Percentiles rank a stretch among this genome's conserved stretches.
Conservation (phyloP, 352 stramenopile genomes). For the Pythium chondricola region DNA sequence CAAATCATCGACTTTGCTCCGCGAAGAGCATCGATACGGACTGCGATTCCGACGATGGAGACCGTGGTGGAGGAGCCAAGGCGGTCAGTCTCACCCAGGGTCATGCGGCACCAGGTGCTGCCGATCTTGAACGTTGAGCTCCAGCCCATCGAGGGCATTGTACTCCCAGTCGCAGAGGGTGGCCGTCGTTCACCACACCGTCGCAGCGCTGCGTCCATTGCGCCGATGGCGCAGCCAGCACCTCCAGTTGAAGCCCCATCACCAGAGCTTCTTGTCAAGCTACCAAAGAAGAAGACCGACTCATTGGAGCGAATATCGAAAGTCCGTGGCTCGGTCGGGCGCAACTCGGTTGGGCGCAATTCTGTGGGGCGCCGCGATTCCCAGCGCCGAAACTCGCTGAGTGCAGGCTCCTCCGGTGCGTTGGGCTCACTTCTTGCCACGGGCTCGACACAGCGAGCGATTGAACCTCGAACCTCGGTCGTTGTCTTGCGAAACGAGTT, state of each 20-base stretch:
- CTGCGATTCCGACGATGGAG: background rate
- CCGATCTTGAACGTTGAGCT: constrained; percentile 11
- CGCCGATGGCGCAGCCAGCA: background rate
- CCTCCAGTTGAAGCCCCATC: background rate
- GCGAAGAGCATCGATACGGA: background rate
- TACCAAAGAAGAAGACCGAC: no score
- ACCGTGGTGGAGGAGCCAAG: constrained; percentile 4
- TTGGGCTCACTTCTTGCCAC: constrained; percentile 2
- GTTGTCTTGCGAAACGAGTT: constrained; percentile 21
- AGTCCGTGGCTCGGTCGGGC: constrained; percentile 1
- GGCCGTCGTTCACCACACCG: constrained; percentile 3
- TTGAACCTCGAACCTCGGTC: constrained; percentile 29
- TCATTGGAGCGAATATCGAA: constrained; percentile 1
- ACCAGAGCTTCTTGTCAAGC: background rate
- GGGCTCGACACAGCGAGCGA: background rate
- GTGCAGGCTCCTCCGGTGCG: constrained; percentile 9
- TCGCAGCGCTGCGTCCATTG: constrained; percentile 6
- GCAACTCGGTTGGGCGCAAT: constrained; percentile 4
- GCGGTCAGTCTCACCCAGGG: background rate
- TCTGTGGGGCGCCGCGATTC: constrained; percentile 1
- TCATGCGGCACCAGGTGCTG: constrained; percentile 12
- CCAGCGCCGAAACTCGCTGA: constrained; percentile 7
- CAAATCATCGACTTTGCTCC: background rate
- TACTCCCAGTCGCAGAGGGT: background rate
- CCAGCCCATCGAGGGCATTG: background rate